These are phyloP conservation scores for Gracilaria domingensis DNA, from an alignment of 23 red algal genomes.

Conservation along the genomic window DNA sequence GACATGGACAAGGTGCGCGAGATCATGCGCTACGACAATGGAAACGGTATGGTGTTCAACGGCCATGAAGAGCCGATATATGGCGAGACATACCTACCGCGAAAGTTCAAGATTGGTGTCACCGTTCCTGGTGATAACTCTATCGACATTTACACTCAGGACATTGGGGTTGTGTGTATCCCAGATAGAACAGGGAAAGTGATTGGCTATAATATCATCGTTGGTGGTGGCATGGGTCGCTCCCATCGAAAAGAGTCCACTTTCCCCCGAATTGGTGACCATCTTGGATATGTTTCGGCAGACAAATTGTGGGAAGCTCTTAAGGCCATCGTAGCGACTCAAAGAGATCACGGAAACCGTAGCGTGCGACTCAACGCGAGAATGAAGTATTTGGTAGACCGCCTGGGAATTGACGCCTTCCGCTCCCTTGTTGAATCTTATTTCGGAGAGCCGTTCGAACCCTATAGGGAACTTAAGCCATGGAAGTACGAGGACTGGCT, in stretches of 20 bases:
- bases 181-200: slow-evolving; percentile 59
- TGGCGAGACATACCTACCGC: slow-evolving; percentile 95
- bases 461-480: slow-evolving; percentile 70
- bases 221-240: slow-evolving; percentile 98
- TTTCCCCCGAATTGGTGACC: slow-evolving; percentile 93
- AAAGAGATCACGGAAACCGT: slow-evolving; percentile 98
- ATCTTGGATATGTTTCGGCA: slow-evolving; percentile 86
- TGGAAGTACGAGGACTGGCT: slow-evolving; percentile 98
- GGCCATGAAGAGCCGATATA: slow-evolving; percentile 97
- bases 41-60: slow-evolving; percentile 74
- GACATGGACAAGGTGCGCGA: slow-evolving; percentile 91
- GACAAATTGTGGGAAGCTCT: slow-evolving; percentile 84
- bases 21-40: slow-evolving; percentile 90
- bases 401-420: slow-evolving; percentile 94
- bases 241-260: slow-evolving; percentile 96
- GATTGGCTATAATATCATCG: slow-evolving; percentile 93
- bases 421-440: slow-evolving; percentile 89
- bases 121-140: slow-evolving; percentile 98
- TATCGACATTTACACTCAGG: slow-evolving; percentile 97
- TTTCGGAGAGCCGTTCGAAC: slow-evolving; percentile 83
- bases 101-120: slow-evolving; percentile 99
- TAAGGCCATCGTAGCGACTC: slow-evolving; percentile 98
- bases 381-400: slow-evolving; percentile 98
- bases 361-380: slow-evolving; percentile 87
- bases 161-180: slow-evolving; percentile 95